Evolutionary conservation across 192 early-diverging fungal species (phyloP), one percentile per base, ranked within the genome.

Genomic region (Linnemannia zychae): DNA sequence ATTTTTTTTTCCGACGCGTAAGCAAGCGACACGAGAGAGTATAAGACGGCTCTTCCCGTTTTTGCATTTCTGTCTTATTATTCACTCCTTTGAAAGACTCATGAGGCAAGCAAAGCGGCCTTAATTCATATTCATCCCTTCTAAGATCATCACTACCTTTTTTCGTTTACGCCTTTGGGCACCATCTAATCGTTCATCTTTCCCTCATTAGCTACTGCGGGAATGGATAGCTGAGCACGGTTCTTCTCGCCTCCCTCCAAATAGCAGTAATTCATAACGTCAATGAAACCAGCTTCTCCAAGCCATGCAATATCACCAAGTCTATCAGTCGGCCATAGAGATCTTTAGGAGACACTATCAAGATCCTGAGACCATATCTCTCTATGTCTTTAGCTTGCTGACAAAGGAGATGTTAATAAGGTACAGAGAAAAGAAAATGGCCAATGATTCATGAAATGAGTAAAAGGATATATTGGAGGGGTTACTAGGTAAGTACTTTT

Each of bases 301-400:
- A 68, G 13, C 69, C 60, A 4, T 85, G 83, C 34, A 65, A 85
- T 49, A 85, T 69, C 7, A 69, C 67, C 22, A 12, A 72, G 50
- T 68, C 12, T 79, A 76, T 50, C 67, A 76, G 22, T 85, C 77
- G 33, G 83, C 79, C 9, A 85, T 76, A 70, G 68, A 28, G 49
- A 53, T 85, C 28, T 85, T 79, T 76, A 77, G 83, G 16, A 48
- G 68, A 17, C 60, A 72, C 33, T 85, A 79, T 33, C 72, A 79
- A 44, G 83, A 85, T 65, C 83, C 83, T 3, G 83, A 77, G 12
- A 77, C 83, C 17, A 76, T 84, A 7, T 78, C 89, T 6, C 73
- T 90, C 36, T 88, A 87, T 69, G 71, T 88, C 0, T 81, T 80
- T 0, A 78, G 81, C 63, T 76, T 90, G n/a, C n/a, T n/a, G n/a